Evolutionary conservation across 768 basidiomycete species (phyloP), one percentile per base, ranked within the genome.

Genomic region (Dentipellis fragilis): DNA sequence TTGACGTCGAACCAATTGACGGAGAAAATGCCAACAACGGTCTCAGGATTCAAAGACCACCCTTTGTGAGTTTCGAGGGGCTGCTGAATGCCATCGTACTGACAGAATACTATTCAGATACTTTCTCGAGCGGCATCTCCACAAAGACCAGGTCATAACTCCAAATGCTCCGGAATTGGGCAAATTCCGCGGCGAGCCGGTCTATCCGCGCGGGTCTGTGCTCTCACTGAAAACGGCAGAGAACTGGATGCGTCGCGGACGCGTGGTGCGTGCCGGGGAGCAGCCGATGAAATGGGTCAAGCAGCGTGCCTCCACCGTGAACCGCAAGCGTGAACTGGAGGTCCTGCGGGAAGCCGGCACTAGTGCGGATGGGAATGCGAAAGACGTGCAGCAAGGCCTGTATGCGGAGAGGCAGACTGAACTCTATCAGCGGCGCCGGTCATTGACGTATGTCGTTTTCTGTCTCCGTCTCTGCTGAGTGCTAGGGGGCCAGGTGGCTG

Each of bases 21-120:
- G 49, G 94, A 95, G 70, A 92, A 87, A 22, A 96, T 99, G 93
- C 96, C 96, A 0, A 85, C 84, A 16, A 85, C 87, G 10, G 77
- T 98, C 54, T 75, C 79, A 29, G 96, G 93, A 1, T 98, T 98
- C 80, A 97, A 98, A 68, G 87, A 91, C 64, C 96, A 99, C 71
- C 93, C 94, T 4, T 66, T 95, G 87, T 95, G 64, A 51, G 84
- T 69, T 14, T 54, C 29, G 29, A 29, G 29, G 29, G 29, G 46
- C n/a, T 29, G 29, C 29, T 29, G 29, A 29, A 29, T 29, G 6
- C 29, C 3, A 29, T 3, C 29, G 29, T 29, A 29, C 6, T 29
- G 29, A 29, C 29, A 29, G 6, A 6, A 29, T 29, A 29, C 6
- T 6, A 29, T 29, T 29, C 62, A 91, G 90, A 63, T 93, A 91